Evolutionary conservation across 805 yeast species (phyloP).

Genomic region (Sugiyamaella smithiae): DNA sequence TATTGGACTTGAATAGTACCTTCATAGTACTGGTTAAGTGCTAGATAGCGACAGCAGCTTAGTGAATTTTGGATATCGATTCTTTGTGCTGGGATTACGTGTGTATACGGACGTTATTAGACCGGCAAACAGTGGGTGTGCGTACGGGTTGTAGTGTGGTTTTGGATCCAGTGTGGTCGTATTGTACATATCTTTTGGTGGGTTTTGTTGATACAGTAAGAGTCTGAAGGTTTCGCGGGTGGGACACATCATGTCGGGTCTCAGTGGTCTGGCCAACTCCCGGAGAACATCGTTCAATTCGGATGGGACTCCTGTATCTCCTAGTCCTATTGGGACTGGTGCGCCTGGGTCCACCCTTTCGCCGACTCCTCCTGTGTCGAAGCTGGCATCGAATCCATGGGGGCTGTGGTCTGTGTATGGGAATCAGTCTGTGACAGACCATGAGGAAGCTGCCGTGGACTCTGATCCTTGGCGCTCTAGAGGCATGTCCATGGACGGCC

Average conservation of each 20-base stretch:
- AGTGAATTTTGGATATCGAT: too few species aligned
- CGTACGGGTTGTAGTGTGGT: too few species aligned
- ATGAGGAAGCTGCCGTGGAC: background rate
- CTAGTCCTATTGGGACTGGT: slow-evolving; percentile 2
- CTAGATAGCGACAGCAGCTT: too few species aligned
- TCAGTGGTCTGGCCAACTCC: background rate
- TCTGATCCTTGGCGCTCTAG: background rate
- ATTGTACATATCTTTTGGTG: too few species aligned
- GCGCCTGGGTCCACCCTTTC: slow-evolving; percentile 1
- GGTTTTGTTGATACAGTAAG: too few species aligned
- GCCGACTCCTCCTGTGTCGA: background rate
- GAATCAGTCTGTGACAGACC: background rate
- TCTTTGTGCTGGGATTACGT: too few species aligned
- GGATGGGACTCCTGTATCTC: slow-evolving; percentile 1
- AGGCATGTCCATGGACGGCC: background rate
- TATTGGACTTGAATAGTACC: background rate
- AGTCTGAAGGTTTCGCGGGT: too few species aligned
- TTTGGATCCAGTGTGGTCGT: too few species aligned
- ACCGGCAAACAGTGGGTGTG: too few species aligned
- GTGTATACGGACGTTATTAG: too few species aligned
- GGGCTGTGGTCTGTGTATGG: slow-evolving; percentile 5
- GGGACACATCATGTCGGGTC: slow-evolving; percentile 3
- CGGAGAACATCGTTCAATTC: slow-evolving; percentile 1
- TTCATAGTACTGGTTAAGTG: background rate
- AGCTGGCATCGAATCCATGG: background rate